Conservation (phyloP, 2,329 filamentous ascomycete genomes). For the Colletotrichum eremochloae region DNA sequence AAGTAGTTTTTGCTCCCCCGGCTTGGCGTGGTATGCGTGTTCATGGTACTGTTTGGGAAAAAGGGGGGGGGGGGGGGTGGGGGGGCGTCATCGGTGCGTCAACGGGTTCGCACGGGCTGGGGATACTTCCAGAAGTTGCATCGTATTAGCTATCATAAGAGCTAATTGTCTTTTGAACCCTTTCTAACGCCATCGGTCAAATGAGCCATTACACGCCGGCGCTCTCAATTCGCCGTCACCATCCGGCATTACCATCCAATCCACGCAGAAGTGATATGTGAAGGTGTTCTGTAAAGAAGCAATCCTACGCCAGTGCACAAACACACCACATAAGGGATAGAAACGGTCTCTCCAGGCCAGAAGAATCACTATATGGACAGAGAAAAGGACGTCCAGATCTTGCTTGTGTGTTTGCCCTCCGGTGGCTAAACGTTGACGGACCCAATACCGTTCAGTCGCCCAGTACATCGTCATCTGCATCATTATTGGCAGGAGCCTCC, state of each 20-base stretch:
- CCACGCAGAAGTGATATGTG: not conserved
- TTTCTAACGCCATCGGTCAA: slow-evolving; percentile 34
- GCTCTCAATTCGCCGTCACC: slow-evolving; percentile 30
- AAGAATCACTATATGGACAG: slow-evolving; percentile 11
- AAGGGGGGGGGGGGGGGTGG: not conserved
- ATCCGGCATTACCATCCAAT: slow-evolving; percentile 9
- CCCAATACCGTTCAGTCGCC: slow-evolving; percentile 52
- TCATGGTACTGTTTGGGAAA: not conserved
- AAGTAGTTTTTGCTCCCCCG: not conserved
- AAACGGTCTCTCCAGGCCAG: not conserved
- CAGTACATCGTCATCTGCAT: slow-evolving; percentile 53
- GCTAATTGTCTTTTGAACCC: slow-evolving; percentile 33
- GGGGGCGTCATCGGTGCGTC: not conserved
- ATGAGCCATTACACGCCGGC: slow-evolving; percentile 10
- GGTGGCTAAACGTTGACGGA: not conserved
- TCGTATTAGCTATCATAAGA: slow-evolving; percentile 31
- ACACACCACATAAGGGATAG: slow-evolving; percentile 2
- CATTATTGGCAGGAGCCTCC: slow-evolving; percentile 39
- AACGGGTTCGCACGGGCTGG: not conserved
- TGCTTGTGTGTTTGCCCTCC: slow-evolving; percentile 4
- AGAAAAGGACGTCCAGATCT: slow-evolving; percentile 24
- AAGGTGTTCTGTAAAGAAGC: not conserved
- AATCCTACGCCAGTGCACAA: not conserved
- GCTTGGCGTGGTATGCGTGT: not conserved
- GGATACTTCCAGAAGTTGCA: slow-evolving; percentile 6